Evolutionary conservation across 768 basidiomycete species (phyloP), one percentile per base, ranked within the genome.

Genomic region (Lactifluus echinatus): DNA sequence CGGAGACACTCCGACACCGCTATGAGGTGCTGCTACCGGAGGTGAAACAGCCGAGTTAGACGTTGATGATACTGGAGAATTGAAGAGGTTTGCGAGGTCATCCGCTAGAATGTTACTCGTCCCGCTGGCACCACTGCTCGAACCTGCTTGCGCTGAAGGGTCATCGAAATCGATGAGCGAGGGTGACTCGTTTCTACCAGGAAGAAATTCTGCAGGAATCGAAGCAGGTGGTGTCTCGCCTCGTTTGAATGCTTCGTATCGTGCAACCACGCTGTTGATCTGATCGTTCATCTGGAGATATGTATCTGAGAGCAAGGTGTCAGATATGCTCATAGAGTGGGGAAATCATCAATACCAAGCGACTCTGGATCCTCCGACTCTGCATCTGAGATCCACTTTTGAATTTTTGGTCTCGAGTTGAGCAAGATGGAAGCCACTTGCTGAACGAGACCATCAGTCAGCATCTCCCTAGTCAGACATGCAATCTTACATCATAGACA

Each of bases 371-470:
- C 92, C 39, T 93, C 87, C 2, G 83, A 77, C 65, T 93, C 87
- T 17, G 92, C 93, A 64, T 97, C 93, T 10, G 88, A 90, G 56
- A 98, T 89, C 95, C 96, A 98, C 66, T 93, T 95, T 71, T 99
- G 96, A 44, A 98, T 80, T 74, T 89, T 97, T 0, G 96, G 96
- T 46, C 93, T 80, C 2, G 94, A 93, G 44, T 79, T 79, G 28
- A 75, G 76, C 14, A 96, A 80, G 37, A 95, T 84, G 0, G 81
- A 73, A 0, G 95, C 88, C 2, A 98, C 93, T 85, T 99, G 96
- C 87, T 91, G 65, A 29, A 60, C 29, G 46, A 17, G 3, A 44
- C 33, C 11, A 46, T 53, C 51, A 59, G 58, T 29, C 59, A 17
- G 28, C 34, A 53, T 3, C 8, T 57, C 48, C 37, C 11, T 39